Percentiles rank a stretch among this genome's conserved stretches.
These are phyloP conservation scores for Candida glucosophila DNA, from an alignment of 1,139 yeast species.

Conservation along the genomic window DNA sequence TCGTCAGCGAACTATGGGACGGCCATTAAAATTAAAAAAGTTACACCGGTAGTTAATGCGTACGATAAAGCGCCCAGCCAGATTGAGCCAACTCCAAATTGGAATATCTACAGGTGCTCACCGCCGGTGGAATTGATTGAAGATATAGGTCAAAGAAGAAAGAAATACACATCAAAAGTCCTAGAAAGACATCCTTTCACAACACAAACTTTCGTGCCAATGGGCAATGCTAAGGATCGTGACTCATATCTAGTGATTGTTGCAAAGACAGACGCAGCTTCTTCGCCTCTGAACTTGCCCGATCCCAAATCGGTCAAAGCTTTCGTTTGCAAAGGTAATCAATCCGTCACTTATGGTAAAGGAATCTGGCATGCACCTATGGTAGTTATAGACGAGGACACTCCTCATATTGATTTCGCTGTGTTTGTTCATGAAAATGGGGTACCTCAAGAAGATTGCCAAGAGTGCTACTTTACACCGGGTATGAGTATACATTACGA, in stretches of 20 bases:
- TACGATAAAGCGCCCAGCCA: constrained; percentile 41
- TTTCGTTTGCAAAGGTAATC: constrained; percentile 72
- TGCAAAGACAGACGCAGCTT: constrained; percentile 43
- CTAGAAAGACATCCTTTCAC: constrained; percentile 85
- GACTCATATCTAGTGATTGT: constrained; percentile 72
- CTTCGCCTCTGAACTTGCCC: constrained; percentile 40
- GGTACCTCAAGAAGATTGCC: constrained; percentile 70
- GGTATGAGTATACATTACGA: constrained; percentile 36
- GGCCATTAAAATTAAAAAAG: constrained; percentile 67
- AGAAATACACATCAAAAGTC: constrained; percentile 51
- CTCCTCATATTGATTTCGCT: constrained; percentile 62
- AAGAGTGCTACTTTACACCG: constrained; percentile 67
- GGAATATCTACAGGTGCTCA: constrained; percentile 78
- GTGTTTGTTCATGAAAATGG: constrained; percentile 82
- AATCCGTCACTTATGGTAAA: constrained; percentile 80
- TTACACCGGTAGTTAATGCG: constrained; percentile 56
- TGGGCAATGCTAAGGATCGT: constrained; percentile 53
- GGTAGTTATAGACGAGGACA: constrained; percentile 57
- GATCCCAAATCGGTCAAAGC: constrained; percentile 54
- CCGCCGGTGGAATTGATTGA: constrained; percentile 59
- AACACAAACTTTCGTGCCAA: constrained; percentile 86
- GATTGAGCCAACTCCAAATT: constrained; percentile 46
- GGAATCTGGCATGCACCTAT: constrained; percentile 83
- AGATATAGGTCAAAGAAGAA: constrained; percentile 9
- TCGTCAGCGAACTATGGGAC: constrained; percentile 88